Conservation (phyloP, 1,139 yeast species). For the Blastobotrys petasosporus region DNA sequence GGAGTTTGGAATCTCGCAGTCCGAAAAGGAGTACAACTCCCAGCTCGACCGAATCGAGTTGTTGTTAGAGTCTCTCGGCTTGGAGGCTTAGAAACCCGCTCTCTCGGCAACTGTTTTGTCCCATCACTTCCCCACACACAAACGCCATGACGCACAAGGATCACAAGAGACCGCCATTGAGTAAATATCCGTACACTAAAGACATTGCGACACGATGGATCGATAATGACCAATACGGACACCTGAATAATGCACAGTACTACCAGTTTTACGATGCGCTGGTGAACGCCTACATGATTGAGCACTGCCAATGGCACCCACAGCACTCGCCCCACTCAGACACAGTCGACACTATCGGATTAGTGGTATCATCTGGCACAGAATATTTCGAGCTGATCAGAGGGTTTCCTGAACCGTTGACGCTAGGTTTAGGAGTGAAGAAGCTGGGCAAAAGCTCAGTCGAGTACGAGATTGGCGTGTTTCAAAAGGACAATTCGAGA, state of each 20-base stretch:
- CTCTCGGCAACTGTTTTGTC: too few relatives aligned
- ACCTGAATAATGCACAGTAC: slow-evolving; percentile 31
- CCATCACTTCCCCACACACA: background rate
- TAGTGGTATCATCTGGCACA: slow-evolving; percentile 29
- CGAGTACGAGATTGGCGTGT: slow-evolving; percentile 31
- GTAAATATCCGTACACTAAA: slow-evolving; percentile 22
- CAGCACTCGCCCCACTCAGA: background rate
- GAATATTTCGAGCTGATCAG: slow-evolving; percentile 27
- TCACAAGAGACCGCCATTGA: slow-evolving; percentile 14
- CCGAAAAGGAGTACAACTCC: slow-evolving; percentile 30
- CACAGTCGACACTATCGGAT: slow-evolving; percentile 21
- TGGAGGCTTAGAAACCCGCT: slow-evolving; percentile 15
- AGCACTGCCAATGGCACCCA: slow-evolving; percentile 24
- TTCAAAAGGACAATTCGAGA: slow-evolving; percentile 20
- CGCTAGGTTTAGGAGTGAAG: slow-evolving; percentile 27
- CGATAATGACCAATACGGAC: slow-evolving; percentile 32
- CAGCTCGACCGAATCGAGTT: slow-evolving; percentile 42
- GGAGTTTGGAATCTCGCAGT: slow-evolving; percentile 15
- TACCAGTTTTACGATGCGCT: slow-evolving; percentile 30
- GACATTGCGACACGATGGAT: slow-evolving; percentile 27
- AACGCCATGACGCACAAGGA: background rate
- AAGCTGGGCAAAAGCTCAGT: slow-evolving; percentile 29
- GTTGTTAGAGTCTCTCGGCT: slow-evolving; percentile 38
- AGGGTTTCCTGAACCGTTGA: slow-evolving; percentile 30
- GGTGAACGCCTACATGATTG: slow-evolving; percentile 27